These are phyloP conservation scores for Fallopia convolvulus DNA, from an alignment of 148 eudicot genomes.

Conservation along the genomic window DNA sequence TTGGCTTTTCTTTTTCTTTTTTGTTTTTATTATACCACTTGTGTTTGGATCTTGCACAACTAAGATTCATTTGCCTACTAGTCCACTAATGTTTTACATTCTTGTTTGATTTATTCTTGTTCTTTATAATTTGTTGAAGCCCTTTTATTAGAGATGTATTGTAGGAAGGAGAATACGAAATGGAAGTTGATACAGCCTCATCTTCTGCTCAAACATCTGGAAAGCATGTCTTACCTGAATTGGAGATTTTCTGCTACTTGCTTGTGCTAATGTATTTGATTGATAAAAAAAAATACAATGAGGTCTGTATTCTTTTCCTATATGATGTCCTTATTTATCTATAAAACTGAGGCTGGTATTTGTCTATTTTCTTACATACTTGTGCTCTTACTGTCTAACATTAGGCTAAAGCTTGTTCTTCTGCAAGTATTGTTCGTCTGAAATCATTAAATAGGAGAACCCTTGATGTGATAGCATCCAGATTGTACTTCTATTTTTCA, in stretches of 20 bases:
- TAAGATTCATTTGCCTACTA: not conserved
- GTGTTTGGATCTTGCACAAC: not conserved
- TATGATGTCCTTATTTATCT: not conserved
- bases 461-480: constrained; percentile 78
- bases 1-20: not conserved
- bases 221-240: constrained; percentile 71
- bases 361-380: not conserved
- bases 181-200: constrained; percentile 86
- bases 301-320: constrained; percentile 32
- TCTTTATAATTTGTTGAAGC: not conserved
- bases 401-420: constrained; percentile 86
- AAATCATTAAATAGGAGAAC: constrained; percentile 77
- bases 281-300: constrained; percentile 67
- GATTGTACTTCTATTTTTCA: constrained; percentile 77
- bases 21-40: not conserved
- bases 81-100: not conserved
- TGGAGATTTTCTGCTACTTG: constrained; percentile 80
- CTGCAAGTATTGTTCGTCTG: constrained; percentile 78
- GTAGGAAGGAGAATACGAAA: constrained; percentile 69
- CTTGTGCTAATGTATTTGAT: constrained; percentile 69
- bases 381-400: constrained; percentile 11
- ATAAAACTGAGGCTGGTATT: not conserved
- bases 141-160: constrained; percentile 11
- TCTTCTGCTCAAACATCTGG: constrained; percentile 54
- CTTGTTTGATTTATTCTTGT: not conserved